These are phyloP conservation scores for Alternaria gaisen DNA, from an alignment of 2,329 filamentous ascomycete species.

Conservation along the genomic window DNA sequence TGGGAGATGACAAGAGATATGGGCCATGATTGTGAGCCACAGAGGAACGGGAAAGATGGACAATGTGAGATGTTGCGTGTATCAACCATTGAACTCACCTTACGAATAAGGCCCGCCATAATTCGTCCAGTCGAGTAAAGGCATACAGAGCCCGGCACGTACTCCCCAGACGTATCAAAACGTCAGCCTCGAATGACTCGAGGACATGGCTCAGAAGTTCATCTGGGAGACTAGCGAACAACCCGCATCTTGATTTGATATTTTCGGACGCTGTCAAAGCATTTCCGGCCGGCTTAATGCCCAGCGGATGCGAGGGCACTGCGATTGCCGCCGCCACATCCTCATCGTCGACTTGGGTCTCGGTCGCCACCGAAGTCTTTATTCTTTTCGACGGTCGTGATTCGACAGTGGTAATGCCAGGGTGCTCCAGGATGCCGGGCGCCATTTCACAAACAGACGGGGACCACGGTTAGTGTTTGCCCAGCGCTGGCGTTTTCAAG, in stretches of 20 bases:
- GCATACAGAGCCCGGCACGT: conserved; percentile 89
- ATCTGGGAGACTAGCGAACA: conserved; percentile 76
- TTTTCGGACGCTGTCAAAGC: conserved; percentile 72
- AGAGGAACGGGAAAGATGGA: conserved; percentile 5
- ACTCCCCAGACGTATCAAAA: conserved; percentile 72
- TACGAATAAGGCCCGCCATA: conserved; percentile 88
- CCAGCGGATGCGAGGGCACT: conserved; percentile 81
- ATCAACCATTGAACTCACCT: conserved; percentile 68
- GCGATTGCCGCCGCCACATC: conserved; percentile 59
- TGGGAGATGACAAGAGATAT: not conserved
- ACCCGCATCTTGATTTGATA: conserved; percentile 72
- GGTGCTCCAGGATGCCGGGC: conserved; percentile 43
- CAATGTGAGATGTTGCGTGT: conserved; percentile 6
- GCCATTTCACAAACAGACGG: conserved; percentile 37
- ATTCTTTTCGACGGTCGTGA: conserved; percentile 48
- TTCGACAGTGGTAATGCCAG: conserved; percentile 34
- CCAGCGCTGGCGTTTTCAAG: conserved; percentile 10
- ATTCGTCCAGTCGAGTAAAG: conserved; percentile 81
- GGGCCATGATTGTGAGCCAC: conserved; percentile 6
- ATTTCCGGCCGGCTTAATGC: conserved; percentile 88
- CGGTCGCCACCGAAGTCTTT: conserved; percentile 37
- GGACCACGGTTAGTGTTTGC: conserved; percentile 16
- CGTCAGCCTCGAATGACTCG: conserved; percentile 73
- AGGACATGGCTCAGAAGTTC: conserved; percentile 79
- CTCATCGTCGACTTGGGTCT: conserved; percentile 31